phyloP scores from a whole-genome alignment of 169 alveolate species.

The Plasmodium coatneyi region DNA sequence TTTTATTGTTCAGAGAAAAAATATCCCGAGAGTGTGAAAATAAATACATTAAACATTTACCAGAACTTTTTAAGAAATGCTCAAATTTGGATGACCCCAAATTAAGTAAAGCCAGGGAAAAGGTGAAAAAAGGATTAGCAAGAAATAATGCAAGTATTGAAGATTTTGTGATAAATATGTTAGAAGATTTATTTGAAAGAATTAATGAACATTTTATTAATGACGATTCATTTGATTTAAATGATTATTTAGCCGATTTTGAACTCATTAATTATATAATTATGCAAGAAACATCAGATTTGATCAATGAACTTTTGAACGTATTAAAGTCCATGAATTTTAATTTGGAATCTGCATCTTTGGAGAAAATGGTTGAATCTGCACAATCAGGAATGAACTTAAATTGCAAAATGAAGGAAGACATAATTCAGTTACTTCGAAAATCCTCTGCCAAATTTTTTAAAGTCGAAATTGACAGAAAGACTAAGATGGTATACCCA shows the following conservation, averaged over 20 bases:
- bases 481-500: slow-evolving; percentile 22
- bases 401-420: slow-evolving; percentile 55
- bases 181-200: not conserved
- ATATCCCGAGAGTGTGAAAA: slow-evolving; percentile 14
- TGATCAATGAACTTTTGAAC: not conserved
- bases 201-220: slow-evolving; percentile 42
- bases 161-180: not conserved
- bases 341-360: not conserved
- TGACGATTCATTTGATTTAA: slow-evolving; percentile 22
- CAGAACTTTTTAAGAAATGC: not conserved
- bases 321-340: slow-evolving; percentile 1
- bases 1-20: slow-evolving; percentile 36
- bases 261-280: slow-evolving; percentile 29
- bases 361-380: not conserved
- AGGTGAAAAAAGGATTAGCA: slow-evolving; percentile 5
- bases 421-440: slow-evolving; percentile 15
- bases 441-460: slow-evolving; percentile 23
- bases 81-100: slow-evolving; percentile 9
- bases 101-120: slow-evolving; percentile 24
- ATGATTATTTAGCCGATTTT: slow-evolving; percentile 16
- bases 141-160: not conserved
- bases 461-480: slow-evolving; percentile 16
- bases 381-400: slow-evolving; percentile 2
- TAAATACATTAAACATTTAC: not conserved
- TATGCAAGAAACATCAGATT: not conserved